These are phyloP conservation scores for Domatiomyces catenatus DNA, from an alignment of 2,329 filamentous ascomycete species.

Conservation along the genomic window DNA sequence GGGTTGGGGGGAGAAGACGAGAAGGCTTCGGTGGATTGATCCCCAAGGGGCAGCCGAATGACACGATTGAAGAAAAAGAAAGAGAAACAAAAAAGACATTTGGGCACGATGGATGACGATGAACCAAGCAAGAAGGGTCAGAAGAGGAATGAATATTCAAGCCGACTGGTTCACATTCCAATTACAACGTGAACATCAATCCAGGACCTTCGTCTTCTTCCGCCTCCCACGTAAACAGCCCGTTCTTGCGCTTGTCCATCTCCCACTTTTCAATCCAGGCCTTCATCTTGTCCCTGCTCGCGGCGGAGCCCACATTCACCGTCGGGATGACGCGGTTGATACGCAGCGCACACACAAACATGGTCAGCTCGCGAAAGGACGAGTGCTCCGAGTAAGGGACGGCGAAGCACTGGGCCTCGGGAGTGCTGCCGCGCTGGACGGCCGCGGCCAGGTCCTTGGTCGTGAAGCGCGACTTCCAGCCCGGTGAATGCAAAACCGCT, in stretches of 20 bases:
- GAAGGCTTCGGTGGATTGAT: too few relatives aligned
- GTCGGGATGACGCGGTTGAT: conserved; percentile 89
- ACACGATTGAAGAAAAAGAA: too few relatives aligned
- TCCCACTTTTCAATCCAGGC: conserved; percentile 51
- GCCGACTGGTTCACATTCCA: background rate
- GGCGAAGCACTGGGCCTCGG: conserved; percentile 72
- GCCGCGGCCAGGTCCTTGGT: conserved; percentile 53
- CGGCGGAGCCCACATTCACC: conserved; percentile 62
- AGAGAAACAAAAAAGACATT: background rate
- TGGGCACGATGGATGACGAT: too few relatives aligned
- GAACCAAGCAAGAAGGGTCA: too few relatives aligned
- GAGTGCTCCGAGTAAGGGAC: conserved; percentile 95
- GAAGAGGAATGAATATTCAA: background rate
- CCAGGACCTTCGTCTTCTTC: conserved; percentile 5
- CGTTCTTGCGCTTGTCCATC: conserved; percentile 46
- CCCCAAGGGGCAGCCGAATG: too few relatives aligned
- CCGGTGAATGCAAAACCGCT: conserved; percentile 48
- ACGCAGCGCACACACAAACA: conserved; percentile 76
- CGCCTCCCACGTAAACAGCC: conserved; percentile 32
- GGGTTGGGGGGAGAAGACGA: too few relatives aligned
- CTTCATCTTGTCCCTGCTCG: conserved; percentile 51
- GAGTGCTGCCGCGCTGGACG: conserved; percentile 62
- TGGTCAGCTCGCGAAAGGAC: conserved; percentile 81
- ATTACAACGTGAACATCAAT: background rate
- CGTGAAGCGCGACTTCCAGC: conserved; percentile 62